These are phyloP conservation scores for Warburgia ugandensis DNA, from an alignment of 164 flowering plant genomes.

Conservation along the genomic window DNA sequence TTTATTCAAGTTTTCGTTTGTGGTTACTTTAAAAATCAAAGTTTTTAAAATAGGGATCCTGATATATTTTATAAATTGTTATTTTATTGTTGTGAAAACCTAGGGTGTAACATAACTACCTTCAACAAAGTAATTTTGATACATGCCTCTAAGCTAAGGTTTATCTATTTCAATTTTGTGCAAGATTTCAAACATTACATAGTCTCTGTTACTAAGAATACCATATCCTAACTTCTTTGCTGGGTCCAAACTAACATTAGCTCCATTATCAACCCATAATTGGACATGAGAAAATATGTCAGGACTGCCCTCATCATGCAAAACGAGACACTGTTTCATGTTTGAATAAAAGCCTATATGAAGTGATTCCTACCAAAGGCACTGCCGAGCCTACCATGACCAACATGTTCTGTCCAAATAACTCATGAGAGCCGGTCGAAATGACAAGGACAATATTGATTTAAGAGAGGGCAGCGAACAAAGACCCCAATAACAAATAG, in stretches of 20 bases:
- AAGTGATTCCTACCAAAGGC: slow-evolving; percentile 81
- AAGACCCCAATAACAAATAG: slow-evolving; percentile 71
- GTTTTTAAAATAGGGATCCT: no score
- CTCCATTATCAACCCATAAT: slow-evolving; percentile 46
- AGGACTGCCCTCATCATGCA: slow-evolving; percentile 99
- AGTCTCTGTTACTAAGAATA: slow-evolving; percentile 71
- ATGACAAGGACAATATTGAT: slow-evolving; percentile 51
- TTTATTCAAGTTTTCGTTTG: no score
- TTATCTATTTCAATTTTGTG: no score
- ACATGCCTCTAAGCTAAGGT: no score
- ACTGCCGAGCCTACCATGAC: slow-evolving; percentile 66
- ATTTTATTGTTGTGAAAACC: no score
- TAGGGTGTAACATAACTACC: no score
- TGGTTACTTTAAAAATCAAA: no score
- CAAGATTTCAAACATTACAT: no score
- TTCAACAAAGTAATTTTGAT: no score
- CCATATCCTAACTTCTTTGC: slow-evolving; percentile 83
- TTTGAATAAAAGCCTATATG: slow-evolving; percentile 88
- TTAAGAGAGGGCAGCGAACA: slow-evolving; percentile 76
- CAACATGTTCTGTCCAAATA: slow-evolving; percentile 69
- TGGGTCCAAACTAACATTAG: slow-evolving; percentile 50
- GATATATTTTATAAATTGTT: no score
- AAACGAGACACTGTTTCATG: slow-evolving; percentile 78
- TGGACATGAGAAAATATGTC: slow-evolving; percentile 75
- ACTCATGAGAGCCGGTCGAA: slow-evolving; percentile 47